Base-by-base conservation (phyloP, 495 filamentous ascomycete species). In the Hypomontagnella monticulosa region DNA sequence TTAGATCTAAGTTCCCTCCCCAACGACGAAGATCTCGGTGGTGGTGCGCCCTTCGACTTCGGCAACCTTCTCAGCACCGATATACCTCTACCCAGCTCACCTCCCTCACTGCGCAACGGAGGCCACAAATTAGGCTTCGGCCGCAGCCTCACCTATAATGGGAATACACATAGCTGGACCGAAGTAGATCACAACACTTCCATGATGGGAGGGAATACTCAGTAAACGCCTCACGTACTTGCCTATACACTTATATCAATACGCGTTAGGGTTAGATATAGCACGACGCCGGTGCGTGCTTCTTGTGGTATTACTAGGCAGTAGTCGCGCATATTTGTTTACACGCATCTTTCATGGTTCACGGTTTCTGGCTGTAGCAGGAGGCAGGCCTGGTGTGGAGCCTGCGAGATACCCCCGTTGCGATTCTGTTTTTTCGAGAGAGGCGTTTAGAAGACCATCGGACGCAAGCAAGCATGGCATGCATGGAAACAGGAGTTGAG, bases 61-160 rank as follows among this genome's bases (percentile, higher is more conserved):
- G 53, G 69, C 20, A 76, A 79, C 19, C 75, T 85, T 18, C 65
- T 88, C 27, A 76, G 77, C 43, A 81, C 79, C 1, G 84, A 85
- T 60, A 38, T 78, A 15, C 67, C 75, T 12, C 81, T 87, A 78
- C 82, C 82, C 2, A 87, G 83, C 55, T 82, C 79, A 14, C 83
- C 86, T 11, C 82, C 86, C n/a, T 49, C 73, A 27, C 51, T 75
- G 8, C 53, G 54, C 1, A 53, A 40, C 3, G 38, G 38, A 16
- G 18, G 40, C 10, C 62, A 68, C 11, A 37, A 49, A 7, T 49
- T 56, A 15, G 40, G 40, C n/a, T 69, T 63, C 32, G 46, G 52
- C 14, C 46, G 36, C 12, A 52, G 47, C 34, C 40, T 65, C 40
- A 53, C 59, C 4, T 66, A 66, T 9, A 54, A 71, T 8, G 32